Conservation (phyloP, 371 early-diverging fungal species). For the Mortierella sp. region DNA sequence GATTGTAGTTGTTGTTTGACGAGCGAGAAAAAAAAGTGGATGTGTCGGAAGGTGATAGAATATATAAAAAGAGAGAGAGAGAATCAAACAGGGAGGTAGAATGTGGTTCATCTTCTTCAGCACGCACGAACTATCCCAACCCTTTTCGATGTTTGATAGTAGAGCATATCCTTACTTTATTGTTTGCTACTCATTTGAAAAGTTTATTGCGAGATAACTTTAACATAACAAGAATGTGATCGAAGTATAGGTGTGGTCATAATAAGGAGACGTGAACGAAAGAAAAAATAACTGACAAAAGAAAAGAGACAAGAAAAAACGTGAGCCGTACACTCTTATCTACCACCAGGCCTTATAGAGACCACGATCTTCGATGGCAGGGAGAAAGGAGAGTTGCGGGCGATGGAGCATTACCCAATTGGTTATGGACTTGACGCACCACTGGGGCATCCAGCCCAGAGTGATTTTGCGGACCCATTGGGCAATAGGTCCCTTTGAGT, state of each 20-base stretch:
- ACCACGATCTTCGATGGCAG: conserved; percentile 31
- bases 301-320: too few species aligned
- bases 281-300: too few species aligned
- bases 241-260: too few species aligned
- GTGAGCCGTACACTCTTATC: background rate
- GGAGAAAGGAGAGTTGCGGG: conserved; percentile 36
- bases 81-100: background rate
- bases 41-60: too few species aligned
- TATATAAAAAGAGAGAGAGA: too few species aligned
- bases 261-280: too few species aligned
- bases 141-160: background rate
- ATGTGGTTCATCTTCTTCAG: background rate
- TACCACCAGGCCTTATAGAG: conserved; percentile 20
- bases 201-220: too few species aligned
- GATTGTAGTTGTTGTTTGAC: too few species aligned
- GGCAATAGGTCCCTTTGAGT: conserved; percentile 14
- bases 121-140: background rate
- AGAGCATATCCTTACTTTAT: too few species aligned
- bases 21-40: too few species aligned
- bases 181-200: too few species aligned
- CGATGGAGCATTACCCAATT: conserved; percentile 45
- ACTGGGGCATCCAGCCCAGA: conserved; percentile 23
- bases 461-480: conserved; percentile 21
- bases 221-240: too few species aligned
- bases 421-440: conserved; percentile 5